phyloP scores from a whole-genome alignment of 257 asterid genomes.

The Nicotiana tomentosiformis region DNA sequence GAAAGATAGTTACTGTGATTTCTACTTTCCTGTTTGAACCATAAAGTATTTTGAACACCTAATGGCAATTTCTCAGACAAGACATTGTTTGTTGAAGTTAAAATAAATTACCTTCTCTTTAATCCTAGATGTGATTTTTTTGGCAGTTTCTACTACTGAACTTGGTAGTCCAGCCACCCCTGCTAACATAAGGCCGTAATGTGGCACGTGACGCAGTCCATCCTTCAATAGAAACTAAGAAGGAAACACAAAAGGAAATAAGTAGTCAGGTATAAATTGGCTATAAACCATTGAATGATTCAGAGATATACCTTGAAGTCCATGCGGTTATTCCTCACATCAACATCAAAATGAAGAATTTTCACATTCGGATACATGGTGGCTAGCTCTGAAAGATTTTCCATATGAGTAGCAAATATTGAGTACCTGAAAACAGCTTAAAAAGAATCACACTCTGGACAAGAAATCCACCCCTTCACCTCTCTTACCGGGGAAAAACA shows the following conservation, averaged over 20 bases:
- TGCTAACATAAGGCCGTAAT: slow-evolving; percentile 94
- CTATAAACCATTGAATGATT: not conserved
- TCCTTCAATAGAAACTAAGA: slow-evolving; percentile 84
- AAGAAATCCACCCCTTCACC: too few relatives aligned
- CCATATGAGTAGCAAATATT: slow-evolving; percentile 96
- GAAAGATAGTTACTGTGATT: not conserved
- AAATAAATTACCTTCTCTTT: slow-evolving; percentile 48
- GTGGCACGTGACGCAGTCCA: slow-evolving; percentile 73
- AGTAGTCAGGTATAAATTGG: not conserved
- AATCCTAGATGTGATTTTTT: slow-evolving; percentile 62
- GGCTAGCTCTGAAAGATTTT: slow-evolving; percentile 74
- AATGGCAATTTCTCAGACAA: not conserved
- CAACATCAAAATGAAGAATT: slow-evolving; percentile 80
- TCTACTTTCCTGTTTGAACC: not conserved
- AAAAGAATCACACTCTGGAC: slow-evolving; percentile 11
- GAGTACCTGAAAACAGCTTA: slow-evolving; percentile 50
- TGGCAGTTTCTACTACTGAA: slow-evolving; percentile 67
- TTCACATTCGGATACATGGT: slow-evolving; percentile 87
- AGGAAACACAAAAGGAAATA: slow-evolving; percentile 9
- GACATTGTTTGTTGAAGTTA: not conserved
- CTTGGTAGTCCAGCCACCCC: slow-evolving; percentile 87
- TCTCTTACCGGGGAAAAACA: too few relatives aligned
- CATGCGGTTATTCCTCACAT: slow-evolving; percentile 72
- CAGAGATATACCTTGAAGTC: slow-evolving; percentile 72
- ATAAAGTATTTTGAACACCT: not conserved